Evolutionary conservation across 768 basidiomycete species (phyloP), one percentile per base, ranked within the genome.

Genomic region (Tricholoma terreum): DNA sequence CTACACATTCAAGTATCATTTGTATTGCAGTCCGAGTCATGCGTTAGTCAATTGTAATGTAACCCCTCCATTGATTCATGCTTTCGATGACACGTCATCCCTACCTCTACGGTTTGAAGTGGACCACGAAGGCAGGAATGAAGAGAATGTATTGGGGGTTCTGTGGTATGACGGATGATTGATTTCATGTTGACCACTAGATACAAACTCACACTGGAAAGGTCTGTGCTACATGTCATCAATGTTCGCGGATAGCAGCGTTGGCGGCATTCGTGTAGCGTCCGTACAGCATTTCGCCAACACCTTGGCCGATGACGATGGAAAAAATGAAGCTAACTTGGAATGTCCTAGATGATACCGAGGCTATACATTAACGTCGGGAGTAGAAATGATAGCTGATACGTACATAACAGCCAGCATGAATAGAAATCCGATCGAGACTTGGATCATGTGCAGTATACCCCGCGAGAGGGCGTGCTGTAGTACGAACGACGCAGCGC

Each of bases 401-500:
- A n/a, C 84, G 36, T 60, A 89, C 87, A 91, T 90, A 54, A 87
- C 76, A 0, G 77, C 77, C 57, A 91, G 69, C 92, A 94, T 92
- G 65, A 92, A 80, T 9, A 82, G 69, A 61, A 86, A 84, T 9
- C 72, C 72, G 33, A 94, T 58, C 11, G 78, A 72, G 0, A 76
- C 61, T 52, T 90, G 85, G 5, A 75, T 72, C 14, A 77, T 75
- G 14, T 84, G 80, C 42, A 92, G 53, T 22, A 83, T 63, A 0
- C 89, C 89, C 15, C 92, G 73, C 0, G 81, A 65, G 15, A 90
- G 58, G 51, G 92, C 90, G 52, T 89, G 77, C 14, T 9, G 40
- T 15, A 54, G 21, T 2, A 54, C 9, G n/a, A 54, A 54, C 3
- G 52, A 38, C 14, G 52, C 30, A 8, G 40, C 52, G 1, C 27